Evolutionary conservation across 31 red algal genomes (phyloP).

Genomic region (Asparagopsis taxiformis): DNA sequence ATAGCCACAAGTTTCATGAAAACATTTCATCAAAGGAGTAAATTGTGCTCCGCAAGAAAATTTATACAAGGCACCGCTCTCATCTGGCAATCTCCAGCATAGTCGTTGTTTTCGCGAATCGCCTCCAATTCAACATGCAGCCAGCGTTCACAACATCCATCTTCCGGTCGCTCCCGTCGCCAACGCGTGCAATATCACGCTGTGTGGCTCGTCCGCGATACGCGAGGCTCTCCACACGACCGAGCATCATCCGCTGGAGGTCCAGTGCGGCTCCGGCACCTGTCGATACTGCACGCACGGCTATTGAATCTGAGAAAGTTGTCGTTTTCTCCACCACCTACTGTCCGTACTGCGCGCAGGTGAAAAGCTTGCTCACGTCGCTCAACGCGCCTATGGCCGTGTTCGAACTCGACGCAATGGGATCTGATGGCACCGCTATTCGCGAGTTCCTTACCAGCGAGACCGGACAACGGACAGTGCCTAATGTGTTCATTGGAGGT

Average conservation of each 20-base stretch:
- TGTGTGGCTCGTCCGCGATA: neutral
- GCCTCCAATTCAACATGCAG: too few species aligned
- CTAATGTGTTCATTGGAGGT: constrained; percentile 88
- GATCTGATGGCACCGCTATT: constrained; percentile 64
- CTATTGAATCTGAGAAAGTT: constrained; percentile 23
- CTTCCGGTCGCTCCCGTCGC: too few species aligned
- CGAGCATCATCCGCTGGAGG: neutral
- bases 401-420: constrained; percentile 75
- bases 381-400: constrained; percentile 27
- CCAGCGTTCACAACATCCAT: too few species aligned
- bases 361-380: constrained; percentile 16
- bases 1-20: too few species aligned
- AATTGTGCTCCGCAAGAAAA: too few species aligned
- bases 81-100: too few species aligned
- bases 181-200: too few species aligned
- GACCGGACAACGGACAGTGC: constrained; percentile 89
- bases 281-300: constrained; percentile 11
- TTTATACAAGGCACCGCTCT: too few species aligned
- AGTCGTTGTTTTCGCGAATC: too few species aligned
- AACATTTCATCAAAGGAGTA: too few species aligned
- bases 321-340: constrained; percentile 66
- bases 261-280: constrained; percentile 28
- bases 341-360: constrained; percentile 68
- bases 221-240: neutral
- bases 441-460: constrained; percentile 42